Base-by-base conservation (phyloP, 192 early-diverging fungal genomes). In the Bifiguratus adelaidae region DNA sequence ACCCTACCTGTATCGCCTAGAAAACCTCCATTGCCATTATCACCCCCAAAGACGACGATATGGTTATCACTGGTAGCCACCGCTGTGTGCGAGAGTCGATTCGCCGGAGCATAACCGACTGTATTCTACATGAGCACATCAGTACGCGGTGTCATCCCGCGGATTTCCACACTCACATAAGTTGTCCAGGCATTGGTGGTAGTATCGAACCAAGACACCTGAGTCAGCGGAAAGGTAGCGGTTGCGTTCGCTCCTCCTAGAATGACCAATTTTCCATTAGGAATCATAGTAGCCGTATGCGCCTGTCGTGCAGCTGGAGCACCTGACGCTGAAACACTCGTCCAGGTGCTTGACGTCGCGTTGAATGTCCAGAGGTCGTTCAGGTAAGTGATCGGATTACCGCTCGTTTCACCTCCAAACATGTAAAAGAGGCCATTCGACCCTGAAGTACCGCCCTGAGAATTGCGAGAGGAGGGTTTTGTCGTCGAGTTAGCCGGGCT, bases 331-430 rank as follows among this genome's bases (percentile, higher is more conserved):
- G n/a, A n/a, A n/a, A n/a, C n/a, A n/a, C 5, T 28, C 49, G n/a
- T 33, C 35, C 4, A 37, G 35, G 2, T 24, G 9, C 15, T 37
- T 37, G 27, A 33, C 49, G 7, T 27, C 24, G n/a, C 30, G 23
- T 2, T 37, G 36, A 33, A 33, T 40, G 25, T 28, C 6, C 37
- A 40, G 37, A 1, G 37, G 16, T 6, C 18, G 37, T 5, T 40
- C 7, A 15, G 37, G 16, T 6, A 8, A 28, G 7, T 41, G 1
- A 26, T 30, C 2, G 20, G 28, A 41, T 23, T 16, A 1, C 29
- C 36, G 0, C 11, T 34, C 0, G 35, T n/a, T 40, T 51, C 49
- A n/a, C 49, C 49, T n/a, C 49, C 49, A 41, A 51, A 51, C 3
- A 51, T 51, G 12, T 41, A 51, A 8, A 34, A 28, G 30, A 4